Conservation (phyloP, 2,329 filamentous ascomycete genomes). For the Scedosporium dehoogii region DNA sequence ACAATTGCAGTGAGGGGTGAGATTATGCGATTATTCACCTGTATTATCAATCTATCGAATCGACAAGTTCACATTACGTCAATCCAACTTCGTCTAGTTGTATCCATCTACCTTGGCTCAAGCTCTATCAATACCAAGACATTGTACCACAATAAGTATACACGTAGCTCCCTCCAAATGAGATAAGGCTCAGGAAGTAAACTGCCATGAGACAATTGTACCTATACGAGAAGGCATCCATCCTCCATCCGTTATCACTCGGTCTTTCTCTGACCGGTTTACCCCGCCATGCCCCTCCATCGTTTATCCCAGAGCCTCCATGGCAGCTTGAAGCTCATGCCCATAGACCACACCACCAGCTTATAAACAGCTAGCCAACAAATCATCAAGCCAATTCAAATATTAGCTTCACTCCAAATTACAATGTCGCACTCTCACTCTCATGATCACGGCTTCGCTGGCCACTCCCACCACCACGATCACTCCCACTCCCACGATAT, state of each 20-base stretch:
- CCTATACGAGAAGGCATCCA: no score
- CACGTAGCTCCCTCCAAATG: neutral
- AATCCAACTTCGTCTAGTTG: no score
- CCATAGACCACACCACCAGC: neutral
- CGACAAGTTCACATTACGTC: neutral
- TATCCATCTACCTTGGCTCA: neutral
- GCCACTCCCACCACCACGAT: constrained; percentile 62
- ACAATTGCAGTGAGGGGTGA: no score
- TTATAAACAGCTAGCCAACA: neutral
- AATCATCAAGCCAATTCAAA: neutral
- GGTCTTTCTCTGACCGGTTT: neutral
- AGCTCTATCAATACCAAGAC: no score
- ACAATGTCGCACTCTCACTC: constrained; percentile 28
- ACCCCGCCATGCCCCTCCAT: constrained; percentile 5
- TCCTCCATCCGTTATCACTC: neutral
- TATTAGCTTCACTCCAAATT: neutral
- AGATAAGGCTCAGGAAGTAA: neutral
- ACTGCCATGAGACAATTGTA: no score
- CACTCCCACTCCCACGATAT: constrained; percentile 51
- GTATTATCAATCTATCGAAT: neutral
- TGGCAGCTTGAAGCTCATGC: neutral
- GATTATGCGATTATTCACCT: neutral
- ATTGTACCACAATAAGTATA: no score
- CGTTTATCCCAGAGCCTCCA: no score
- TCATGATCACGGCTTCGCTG: constrained; percentile 38